Conservation (phyloP, 2,329 filamentous ascomycete genomes). For the Verticillium dahliae region DNA sequence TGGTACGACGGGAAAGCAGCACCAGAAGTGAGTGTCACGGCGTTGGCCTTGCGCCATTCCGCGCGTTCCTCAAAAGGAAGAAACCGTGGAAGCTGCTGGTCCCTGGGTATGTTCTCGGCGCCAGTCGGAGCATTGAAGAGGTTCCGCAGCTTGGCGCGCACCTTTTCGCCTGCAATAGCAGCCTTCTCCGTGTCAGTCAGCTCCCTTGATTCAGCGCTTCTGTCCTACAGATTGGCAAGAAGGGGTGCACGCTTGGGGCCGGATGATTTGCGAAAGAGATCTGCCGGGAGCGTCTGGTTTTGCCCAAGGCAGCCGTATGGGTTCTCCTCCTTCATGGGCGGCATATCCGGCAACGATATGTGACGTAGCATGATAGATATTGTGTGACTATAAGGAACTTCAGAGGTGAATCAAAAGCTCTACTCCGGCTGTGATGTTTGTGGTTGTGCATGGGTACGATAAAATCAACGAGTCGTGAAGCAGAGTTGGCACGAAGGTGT, state of each 20-base stretch:
- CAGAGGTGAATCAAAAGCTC: background rate
- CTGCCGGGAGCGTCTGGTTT: background rate
- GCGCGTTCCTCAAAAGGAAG: background rate
- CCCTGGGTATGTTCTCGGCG: background rate
- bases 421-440: background rate
- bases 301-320: background rate
- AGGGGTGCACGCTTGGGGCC: background rate
- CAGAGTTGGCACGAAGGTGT: too few species aligned
- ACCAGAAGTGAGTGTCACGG: background rate
- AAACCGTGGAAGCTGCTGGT: background rate
- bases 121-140: background rate
- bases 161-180: background rate
- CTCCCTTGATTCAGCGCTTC: background rate
- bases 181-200: background rate
- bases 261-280: background rate
- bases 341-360: background rate
- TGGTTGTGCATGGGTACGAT: background rate
- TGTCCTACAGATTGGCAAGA: slow-evolving; percentile 1
- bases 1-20: background rate
- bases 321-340: background rate
- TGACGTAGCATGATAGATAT: background rate
- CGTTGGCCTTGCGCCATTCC: background rate
- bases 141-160: background rate
- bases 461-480: too few species aligned
- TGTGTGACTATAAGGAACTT: background rate